These are phyloP conservation scores for Dothideomycetes sp. DNA, from an alignment of 2,329 filamentous ascomycete genomes.

Conservation along the genomic window DNA sequence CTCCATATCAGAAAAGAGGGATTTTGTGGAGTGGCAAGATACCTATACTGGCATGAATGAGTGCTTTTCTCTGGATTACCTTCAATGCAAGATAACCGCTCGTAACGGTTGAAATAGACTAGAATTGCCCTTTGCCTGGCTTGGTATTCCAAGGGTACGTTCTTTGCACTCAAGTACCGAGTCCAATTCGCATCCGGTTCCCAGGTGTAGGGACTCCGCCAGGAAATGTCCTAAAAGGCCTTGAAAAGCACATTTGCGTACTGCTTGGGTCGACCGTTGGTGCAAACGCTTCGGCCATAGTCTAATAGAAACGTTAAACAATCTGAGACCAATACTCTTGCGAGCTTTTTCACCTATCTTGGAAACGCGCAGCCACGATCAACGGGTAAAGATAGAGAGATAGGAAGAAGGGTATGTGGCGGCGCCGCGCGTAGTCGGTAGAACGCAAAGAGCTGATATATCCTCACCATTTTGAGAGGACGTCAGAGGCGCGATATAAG, in stretches of 20 bases:
- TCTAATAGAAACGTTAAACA: slow-evolving; percentile 13
- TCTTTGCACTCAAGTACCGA: neutral
- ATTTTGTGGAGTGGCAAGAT: no score
- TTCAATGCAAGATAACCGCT: no score
- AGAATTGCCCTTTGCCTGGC: slow-evolving; percentile 2
- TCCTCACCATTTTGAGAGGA: neutral
- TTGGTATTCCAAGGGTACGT: neutral
- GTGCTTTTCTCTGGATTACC: no score
- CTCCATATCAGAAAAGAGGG: no score
- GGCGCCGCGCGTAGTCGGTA: neutral
- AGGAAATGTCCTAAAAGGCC: neutral
- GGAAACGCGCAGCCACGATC: slow-evolving; percentile 1
- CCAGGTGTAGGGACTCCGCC: neutral
- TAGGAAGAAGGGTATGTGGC: neutral
- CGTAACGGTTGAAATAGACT: slow-evolving; percentile 4
- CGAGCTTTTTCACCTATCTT: slow-evolving; percentile 5
- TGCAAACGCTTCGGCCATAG: slow-evolving; percentile 3
- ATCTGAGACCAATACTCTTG: slow-evolving; percentile 12
- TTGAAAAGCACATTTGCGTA: slow-evolving; percentile 9
- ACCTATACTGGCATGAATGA: no score
- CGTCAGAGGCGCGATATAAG: neutral
- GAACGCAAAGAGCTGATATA: slow-evolving; percentile 2
- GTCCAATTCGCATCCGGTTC: neutral
- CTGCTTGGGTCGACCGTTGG: slow-evolving; percentile 7
- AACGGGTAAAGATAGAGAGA: neutral